Conservation (phyloP, 257 asterid species). For the Petunia secreta region DNA sequence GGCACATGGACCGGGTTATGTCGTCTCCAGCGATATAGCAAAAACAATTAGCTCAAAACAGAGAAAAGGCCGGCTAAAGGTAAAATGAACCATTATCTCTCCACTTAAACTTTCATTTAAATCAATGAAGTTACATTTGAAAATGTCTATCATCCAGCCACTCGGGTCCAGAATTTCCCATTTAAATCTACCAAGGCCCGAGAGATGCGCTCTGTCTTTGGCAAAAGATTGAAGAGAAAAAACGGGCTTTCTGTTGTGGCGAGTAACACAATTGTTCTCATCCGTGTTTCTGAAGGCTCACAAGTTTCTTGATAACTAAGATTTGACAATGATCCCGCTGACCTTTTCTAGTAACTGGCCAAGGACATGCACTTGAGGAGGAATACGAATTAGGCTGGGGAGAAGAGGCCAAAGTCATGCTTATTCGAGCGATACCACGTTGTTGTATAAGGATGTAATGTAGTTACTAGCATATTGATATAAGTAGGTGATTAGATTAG, state of each 20-base stretch:
- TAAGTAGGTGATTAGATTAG: conserved; percentile 7
- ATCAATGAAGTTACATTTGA: not conserved
- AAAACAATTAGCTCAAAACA: conserved; percentile 64
- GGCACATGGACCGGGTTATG: conserved; percentile 97
- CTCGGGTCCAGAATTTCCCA: not conserved
- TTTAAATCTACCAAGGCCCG: conserved; percentile 67
- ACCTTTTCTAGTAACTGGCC: conserved; percentile 14
- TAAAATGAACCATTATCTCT: conserved; percentile 20
- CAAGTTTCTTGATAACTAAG: not conserved
- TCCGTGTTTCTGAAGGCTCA: not conserved
- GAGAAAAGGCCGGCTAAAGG: conserved; percentile 70
- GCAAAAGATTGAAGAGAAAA: conserved; percentile 85
- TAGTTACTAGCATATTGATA: conserved; percentile 23
- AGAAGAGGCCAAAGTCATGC: not conserved
- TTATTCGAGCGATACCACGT: not conserved
- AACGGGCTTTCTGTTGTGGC: conserved; percentile 73
- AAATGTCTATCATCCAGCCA: not conserved
- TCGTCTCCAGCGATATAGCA: conserved; percentile 81
- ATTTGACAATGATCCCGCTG: not conserved
- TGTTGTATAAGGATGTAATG: not conserved
- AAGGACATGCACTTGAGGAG: not conserved
- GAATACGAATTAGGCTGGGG: not conserved
- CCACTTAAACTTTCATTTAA: conserved; percentile 16
- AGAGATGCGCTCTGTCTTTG: conserved; percentile 89
- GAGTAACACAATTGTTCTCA: conserved; percentile 37